Base-by-base conservation (phyloP, 331 rosid genomes). In the Dryas integrifolia region DNA sequence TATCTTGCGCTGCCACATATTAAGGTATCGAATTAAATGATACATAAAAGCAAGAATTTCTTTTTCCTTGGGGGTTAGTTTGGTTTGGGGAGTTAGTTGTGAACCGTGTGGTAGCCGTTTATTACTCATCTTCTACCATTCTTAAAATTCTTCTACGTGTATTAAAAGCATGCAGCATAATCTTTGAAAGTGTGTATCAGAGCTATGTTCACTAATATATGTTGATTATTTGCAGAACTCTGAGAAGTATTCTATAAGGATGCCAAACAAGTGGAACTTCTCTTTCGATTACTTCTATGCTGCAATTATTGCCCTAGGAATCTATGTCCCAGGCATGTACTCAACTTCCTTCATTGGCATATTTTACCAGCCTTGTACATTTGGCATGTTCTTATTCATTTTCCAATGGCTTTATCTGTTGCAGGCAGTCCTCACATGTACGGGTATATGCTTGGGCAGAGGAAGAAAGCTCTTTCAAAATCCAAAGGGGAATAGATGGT, bases 241-340 rank as follows among this genome's bases (percentile, higher is more conserved):
- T 70, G 96, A 85, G 76, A 88, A 84, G 82, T 95, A 85, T 69
- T 88, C 89, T 80, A 30, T 87, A 73, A 83, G 96, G 86, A 88
- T 95, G 98, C 98, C 98, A 49, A 95, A 92, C 86, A 83, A 73
- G 76, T 95, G 90, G 96, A 95, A 95, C 85, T 85, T 77, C 79
- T 86, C 96, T 15, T 85, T 92, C 10, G 97, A 95, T 77, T 88
- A 77, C 91, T 85, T 86, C 76, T 81, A 80, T 67, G 75, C 77
- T 0, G 79, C 96, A 0, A 79, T 91, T 62, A 7, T 88, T 45
- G 82, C 53, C 43, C 68, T 92, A 24, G 90, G 76, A 71, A 75
- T 84, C 84, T 91, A 95, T 65, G 88, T 81, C 53, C 98, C 99
- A 86, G 99, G 99, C 77, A 85, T 52, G 85, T 75, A 72, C 62